These are phyloP conservation scores for Hordeum marinum DNA, from an alignment of 176 grass and related monocot genomes.

Conservation along the genomic window DNA sequence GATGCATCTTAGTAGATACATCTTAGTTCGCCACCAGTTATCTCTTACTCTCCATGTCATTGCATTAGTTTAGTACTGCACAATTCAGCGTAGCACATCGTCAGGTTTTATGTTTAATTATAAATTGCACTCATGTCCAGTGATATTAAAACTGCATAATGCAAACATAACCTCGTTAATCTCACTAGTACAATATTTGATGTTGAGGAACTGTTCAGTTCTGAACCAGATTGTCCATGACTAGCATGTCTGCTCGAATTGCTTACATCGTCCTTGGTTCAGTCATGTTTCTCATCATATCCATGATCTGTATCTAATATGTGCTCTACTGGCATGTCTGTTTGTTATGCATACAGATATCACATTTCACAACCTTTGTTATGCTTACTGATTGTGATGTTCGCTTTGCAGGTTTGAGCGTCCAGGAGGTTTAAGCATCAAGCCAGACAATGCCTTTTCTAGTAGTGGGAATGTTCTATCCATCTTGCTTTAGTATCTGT, in stretches of 20 bases:
- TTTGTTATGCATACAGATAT: neutral
- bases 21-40: neutral
- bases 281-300: neutral
- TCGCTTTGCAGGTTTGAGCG: slow-evolving; percentile 48
- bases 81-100: too few relatives aligned
- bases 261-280: neutral
- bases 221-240: neutral
- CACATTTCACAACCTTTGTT: neutral
- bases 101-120: neutral
- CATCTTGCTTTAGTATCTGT: neutral
- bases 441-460: neutral
- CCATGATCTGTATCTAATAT: neutral
- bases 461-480: neutral
- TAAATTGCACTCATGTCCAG: neutral
- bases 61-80: neutral
- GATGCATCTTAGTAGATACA: neutral
- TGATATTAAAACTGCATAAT: neutral
- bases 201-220: neutral
- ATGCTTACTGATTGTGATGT: neutral
- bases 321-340: neutral
- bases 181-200: neutral
- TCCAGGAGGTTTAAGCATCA: slow-evolving; percentile 56
- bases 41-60: neutral
- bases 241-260: neutral
- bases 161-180: neutral